Percentiles rank a stretch among this genome's conserved stretches.
phyloP scores from a whole-genome alignment of 2,329 filamentous ascomycete species.

The Pseudovirgaria hyperparasitica region DNA sequence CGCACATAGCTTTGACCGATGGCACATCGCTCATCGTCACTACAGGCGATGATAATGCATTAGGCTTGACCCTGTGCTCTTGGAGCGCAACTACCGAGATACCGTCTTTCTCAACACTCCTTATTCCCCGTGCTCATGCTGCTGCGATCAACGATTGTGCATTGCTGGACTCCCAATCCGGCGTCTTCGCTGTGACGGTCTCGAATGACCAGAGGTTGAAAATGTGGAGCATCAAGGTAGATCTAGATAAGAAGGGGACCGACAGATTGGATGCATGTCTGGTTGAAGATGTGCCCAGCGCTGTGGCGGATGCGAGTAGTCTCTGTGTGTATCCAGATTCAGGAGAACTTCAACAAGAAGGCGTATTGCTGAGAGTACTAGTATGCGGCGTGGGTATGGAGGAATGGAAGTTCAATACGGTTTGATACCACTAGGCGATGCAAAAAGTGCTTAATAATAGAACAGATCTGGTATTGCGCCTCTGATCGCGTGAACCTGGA shows the following conservation, averaged over 20 bases:
- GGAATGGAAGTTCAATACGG: constrained; percentile 16
- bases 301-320: constrained; percentile 43
- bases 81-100: constrained; percentile 2
- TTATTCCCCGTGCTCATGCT: constrained; percentile 49
- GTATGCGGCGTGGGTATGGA: constrained; percentile 40
- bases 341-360: constrained; percentile 3
- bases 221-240: constrained; percentile 27
- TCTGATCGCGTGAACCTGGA: too few species aligned
- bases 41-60: constrained; percentile 78
- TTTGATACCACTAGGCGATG: too few species aligned
- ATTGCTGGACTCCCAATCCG: constrained; percentile 13
- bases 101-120: constrained; percentile 10
- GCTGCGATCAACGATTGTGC: constrained; percentile 53
- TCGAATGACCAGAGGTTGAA: constrained; percentile 37
- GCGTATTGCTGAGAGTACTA: constrained; percentile 16
- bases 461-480: too few species aligned
- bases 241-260: neutral
- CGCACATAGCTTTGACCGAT: constrained; percentile 17
- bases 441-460: too few species aligned
- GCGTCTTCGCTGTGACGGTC: constrained; percentile 18
- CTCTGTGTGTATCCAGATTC: constrained; percentile 27
- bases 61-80: constrained; percentile 44
- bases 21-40: constrained; percentile 48
- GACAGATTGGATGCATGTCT: neutral
- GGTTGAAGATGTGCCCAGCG: constrained; percentile 24